Percentiles rank a stretch among this genome's conserved stretches.
These are phyloP conservation scores for Platanus orientalis DNA, from an alignment of 164 flowering plant genomes.

Conservation along the genomic window DNA sequence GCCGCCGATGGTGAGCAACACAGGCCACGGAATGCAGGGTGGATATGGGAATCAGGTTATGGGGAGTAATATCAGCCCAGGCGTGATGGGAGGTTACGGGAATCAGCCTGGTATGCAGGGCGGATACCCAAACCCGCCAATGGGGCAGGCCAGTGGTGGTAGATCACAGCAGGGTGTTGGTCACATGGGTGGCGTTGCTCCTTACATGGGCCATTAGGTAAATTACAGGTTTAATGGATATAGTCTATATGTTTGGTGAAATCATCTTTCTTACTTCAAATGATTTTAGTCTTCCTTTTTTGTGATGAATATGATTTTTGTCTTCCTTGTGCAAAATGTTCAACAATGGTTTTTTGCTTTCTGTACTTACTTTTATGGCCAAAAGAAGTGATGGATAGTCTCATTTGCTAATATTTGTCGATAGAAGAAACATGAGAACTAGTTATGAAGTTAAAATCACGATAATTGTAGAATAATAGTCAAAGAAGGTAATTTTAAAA, in stretches of 20 bases:
- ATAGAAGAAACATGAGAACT: too few relatives aligned
- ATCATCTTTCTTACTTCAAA: background rate
- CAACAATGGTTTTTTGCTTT: too few relatives aligned
- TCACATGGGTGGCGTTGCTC: constrained; percentile 38
- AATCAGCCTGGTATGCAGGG: constrained; percentile 50
- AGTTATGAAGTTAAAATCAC: too few relatives aligned
- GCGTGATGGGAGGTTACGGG: constrained; percentile 50
- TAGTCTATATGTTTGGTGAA: background rate
- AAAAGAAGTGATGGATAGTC: too few relatives aligned
- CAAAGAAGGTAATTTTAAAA: too few relatives aligned
- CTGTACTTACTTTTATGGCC: too few relatives aligned
- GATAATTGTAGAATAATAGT: too few relatives aligned
- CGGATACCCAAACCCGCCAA: constrained; percentile 48
- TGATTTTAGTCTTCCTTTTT: background rate
- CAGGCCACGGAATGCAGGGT: constrained; percentile 44
- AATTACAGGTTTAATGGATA: constrained; percentile 8
- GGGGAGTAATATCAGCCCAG: constrained; percentile 19
- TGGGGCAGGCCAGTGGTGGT: constrained; percentile 45
- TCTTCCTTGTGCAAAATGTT: too few relatives aligned
- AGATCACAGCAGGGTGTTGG: constrained; percentile 52
- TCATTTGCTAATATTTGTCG: too few relatives aligned
- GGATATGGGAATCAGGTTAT: constrained; percentile 46
- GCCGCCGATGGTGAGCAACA: constrained; percentile 30
- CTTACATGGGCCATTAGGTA: constrained; percentile 57
- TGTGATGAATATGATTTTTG: too few relatives aligned